Conservation (phyloP, 2,329 filamentous ascomycete genomes). For the Pseudocercospora ulei region DNA sequence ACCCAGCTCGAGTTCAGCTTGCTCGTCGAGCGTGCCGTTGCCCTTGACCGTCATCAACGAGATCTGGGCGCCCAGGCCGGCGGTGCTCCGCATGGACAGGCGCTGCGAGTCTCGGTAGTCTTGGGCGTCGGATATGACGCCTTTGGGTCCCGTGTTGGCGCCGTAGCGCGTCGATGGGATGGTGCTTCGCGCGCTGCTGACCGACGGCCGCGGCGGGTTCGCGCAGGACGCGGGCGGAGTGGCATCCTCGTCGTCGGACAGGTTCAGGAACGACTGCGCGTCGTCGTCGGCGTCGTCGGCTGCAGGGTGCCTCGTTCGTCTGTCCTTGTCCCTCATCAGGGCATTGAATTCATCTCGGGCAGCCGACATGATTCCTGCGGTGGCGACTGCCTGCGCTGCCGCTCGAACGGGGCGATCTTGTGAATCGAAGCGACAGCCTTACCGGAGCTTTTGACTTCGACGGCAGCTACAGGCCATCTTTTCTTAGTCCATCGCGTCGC, state of each 20-base stretch:
- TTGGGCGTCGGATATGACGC: conserved; percentile 74
- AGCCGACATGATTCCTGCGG: conserved; percentile 36
- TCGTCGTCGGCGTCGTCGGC: conserved; percentile 43
- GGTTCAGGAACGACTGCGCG: conserved; percentile 29
- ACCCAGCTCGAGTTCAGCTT: conserved; percentile 47
- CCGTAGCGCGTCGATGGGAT: conserved; percentile 55
- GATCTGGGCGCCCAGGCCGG: conserved; percentile 17
- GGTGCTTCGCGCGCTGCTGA: conserved; percentile 39
- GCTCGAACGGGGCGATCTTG: conserved; percentile 1
- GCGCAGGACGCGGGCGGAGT: conserved; percentile 52
- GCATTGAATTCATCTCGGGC: conserved; percentile 47
- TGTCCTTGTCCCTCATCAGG: conserved; percentile 42
- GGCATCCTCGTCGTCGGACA: conserved; percentile 40
- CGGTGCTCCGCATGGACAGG: conserved; percentile 23
- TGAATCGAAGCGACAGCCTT: conserved; percentile 9
- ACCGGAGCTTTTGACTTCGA: conserved; percentile 10
- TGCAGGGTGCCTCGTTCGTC: conserved; percentile 41
- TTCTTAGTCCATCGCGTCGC: conserved; percentile 9
- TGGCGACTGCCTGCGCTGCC: conserved; percentile 3
- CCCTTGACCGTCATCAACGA: conserved; percentile 16
- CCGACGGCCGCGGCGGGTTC: conserved; percentile 29
- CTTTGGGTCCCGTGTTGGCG: conserved; percentile 71
- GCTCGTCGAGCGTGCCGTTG: conserved; percentile 25
- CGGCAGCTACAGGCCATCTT: conserved; percentile 13
- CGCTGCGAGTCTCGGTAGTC: conserved; percentile 49